These are phyloP conservation scores for Pseudohalonectria lignicola DNA, from an alignment of 2,329 filamentous ascomycete genomes.

Conservation along the genomic window DNA sequence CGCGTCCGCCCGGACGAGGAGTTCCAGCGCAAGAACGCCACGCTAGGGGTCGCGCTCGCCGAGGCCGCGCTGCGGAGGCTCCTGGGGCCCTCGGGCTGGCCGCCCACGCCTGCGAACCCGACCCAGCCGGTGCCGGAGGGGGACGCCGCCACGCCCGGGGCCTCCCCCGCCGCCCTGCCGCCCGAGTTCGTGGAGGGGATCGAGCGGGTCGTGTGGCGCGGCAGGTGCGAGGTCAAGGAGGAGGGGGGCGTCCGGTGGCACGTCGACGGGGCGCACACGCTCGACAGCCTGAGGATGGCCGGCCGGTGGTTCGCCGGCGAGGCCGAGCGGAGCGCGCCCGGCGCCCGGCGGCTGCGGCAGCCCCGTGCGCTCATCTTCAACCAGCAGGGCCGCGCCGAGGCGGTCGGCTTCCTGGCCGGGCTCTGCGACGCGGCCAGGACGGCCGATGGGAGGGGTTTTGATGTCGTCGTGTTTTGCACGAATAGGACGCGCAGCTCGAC, in stretches of 20 bases:
- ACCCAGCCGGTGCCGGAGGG: not conserved
- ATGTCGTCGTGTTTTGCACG: constrained; percentile 45
- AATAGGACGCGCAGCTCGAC: constrained; percentile 35
- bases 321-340: no score
- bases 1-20: constrained; percentile 7
- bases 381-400: constrained; percentile 75
- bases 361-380: constrained; percentile 67
- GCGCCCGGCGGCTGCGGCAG: not conserved
- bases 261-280: constrained; percentile 80
- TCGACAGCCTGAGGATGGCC: constrained; percentile 68
- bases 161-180: constrained; percentile 24
- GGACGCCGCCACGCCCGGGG: constrained; percentile 29
- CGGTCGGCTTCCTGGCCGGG: constrained; percentile 48
- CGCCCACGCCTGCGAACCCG: constrained; percentile 16
- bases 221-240: constrained; percentile 59
- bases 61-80: constrained; percentile 30
- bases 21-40: constrained; percentile 13
- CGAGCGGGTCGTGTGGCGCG: constrained; percentile 55
- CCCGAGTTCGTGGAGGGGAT: constrained; percentile 53
- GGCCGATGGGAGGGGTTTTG: constrained; percentile 39
- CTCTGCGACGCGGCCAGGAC: constrained; percentile 27
- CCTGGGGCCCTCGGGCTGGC: constrained; percentile 34
- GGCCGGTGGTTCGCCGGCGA: constrained; percentile 62
- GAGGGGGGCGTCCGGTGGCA: constrained; percentile 55
- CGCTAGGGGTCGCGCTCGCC: constrained; percentile 21